Percentiles rank a stretch among this genome's conserved stretches.
Evolutionary conservation across 805 yeast genomes (phyloP).

Genomic region (Kuraishia ogatae): DNA sequence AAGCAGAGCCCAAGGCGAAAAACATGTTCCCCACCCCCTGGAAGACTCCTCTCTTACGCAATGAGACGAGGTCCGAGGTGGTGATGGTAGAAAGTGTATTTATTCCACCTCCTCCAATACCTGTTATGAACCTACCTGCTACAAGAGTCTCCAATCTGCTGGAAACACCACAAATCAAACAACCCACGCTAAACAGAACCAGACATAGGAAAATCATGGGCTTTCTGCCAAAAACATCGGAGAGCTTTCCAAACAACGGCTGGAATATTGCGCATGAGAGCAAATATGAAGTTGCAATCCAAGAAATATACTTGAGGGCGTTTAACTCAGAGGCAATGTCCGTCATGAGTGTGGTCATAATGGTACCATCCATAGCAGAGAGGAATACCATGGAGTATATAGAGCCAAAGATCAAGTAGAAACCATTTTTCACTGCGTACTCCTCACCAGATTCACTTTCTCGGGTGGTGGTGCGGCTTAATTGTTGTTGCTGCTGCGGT

Average conservation of each 20-base stretch:
- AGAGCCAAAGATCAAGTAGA: conserved; percentile 28
- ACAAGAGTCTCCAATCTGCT: conserved; percentile 39
- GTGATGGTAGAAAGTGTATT: conserved; percentile 70
- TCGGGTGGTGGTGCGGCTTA: not conserved
- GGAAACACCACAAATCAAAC: conserved; percentile 46
- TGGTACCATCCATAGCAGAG: conserved; percentile 60
- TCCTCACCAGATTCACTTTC: not conserved
- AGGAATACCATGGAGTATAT: conserved; percentile 42
- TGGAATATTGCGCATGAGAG: conserved; percentile 65
- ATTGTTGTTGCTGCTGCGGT: not conserved
- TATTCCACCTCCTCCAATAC: conserved; percentile 89
- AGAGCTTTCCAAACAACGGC: conserved; percentile 62
- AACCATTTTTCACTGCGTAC: conserved; percentile 13
- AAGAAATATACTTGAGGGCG: conserved; percentile 53
- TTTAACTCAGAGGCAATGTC: conserved; percentile 64
- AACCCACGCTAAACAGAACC: conserved; percentile 45
- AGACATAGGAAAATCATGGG: conserved; percentile 42
- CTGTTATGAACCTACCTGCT: conserved; percentile 61
- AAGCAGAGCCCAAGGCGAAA: conserved; percentile 71
- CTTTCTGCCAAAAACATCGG: conserved; percentile 67
- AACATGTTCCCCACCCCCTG: conserved; percentile 81
- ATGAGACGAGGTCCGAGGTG: conserved; percentile 71
- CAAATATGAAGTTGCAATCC: conserved; percentile 68
- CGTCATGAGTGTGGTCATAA: conserved; percentile 57
- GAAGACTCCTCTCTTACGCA: conserved; percentile 73